Conservation (phyloP, 176 grass and related monocot species). For the Rhynchospora pubera region DNA sequence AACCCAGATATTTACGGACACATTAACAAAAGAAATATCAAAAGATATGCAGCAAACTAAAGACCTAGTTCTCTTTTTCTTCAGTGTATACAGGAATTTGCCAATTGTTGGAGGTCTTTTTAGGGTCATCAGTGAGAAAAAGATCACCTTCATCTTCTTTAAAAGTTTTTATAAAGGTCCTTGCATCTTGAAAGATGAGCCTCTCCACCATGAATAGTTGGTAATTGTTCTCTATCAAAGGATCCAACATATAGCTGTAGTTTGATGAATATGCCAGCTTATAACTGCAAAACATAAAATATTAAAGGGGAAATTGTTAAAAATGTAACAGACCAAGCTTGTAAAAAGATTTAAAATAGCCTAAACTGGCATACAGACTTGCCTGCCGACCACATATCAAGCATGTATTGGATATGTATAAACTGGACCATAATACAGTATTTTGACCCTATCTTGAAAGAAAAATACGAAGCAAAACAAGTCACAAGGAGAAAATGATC, state of each 20-base stretch:
- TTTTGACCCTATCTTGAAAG: slow-evolving; percentile 4
- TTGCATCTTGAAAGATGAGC: slow-evolving; percentile 76
- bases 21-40: background rate
- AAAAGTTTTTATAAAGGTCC: slow-evolving; percentile 79
- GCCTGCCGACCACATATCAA: background rate
- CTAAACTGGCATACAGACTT: background rate
- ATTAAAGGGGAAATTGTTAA: too few relatives aligned
- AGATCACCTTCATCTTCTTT: slow-evolving; percentile 82
- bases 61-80: background rate
- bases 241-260: slow-evolving; percentile 70
- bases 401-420: background rate
- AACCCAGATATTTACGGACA: background rate
- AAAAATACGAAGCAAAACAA: background rate
- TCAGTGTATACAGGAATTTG: slow-evolving; percentile 77
- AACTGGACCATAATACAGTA: background rate
- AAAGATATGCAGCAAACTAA: background rate
- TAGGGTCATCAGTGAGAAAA: slow-evolving; percentile 67
- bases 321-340: background rate
- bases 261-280: slow-evolving; percentile 73
- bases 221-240: slow-evolving; percentile 68
- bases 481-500: background rate
- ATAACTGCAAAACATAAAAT: slow-evolving; percentile 42
- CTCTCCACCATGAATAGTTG: slow-evolving; percentile 93
- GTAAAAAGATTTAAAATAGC: background rate
- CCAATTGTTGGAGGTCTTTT: slow-evolving; percentile 82